Percentiles rank a stretch among this genome's conserved stretches.
phyloP scores from a whole-genome alignment of 306 rosid species.

The Quercus wislizeni region DNA sequence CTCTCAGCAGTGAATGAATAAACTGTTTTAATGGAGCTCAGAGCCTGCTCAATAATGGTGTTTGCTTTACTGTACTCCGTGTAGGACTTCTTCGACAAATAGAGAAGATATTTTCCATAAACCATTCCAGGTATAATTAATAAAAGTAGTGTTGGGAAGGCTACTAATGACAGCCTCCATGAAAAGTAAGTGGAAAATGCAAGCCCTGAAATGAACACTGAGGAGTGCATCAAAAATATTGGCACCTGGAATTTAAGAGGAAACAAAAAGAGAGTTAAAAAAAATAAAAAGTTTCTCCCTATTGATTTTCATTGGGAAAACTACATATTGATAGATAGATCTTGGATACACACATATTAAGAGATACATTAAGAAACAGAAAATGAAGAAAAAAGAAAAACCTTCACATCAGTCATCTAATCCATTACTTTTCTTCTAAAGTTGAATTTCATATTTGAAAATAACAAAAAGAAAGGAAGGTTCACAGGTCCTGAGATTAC shows the following conservation, averaged over 20 bases:
- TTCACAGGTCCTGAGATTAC: neutral
- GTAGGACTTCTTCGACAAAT: slow-evolving; percentile 46
- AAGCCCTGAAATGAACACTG: slow-evolving; percentile 80
- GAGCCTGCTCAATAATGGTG: slow-evolving; percentile 66
- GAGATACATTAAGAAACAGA: neutral
- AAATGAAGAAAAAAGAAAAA: neutral
- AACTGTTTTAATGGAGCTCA: slow-evolving; percentile 74
- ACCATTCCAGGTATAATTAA: slow-evolving; percentile 86
- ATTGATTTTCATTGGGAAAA: neutral
- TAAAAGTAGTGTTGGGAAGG: slow-evolving; percentile 72
- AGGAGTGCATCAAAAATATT: slow-evolving; percentile 73
- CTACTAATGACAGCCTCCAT: slow-evolving; percentile 77
- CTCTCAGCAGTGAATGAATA: slow-evolving; percentile 88
- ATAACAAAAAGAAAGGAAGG: neutral
- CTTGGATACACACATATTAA: neutral
- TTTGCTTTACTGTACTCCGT: slow-evolving; percentile 73
- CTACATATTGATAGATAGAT: neutral
- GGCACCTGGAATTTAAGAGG: slow-evolving; percentile 53
- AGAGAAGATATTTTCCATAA: slow-evolving; percentile 76
- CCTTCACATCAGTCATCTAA: neutral
- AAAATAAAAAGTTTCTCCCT: neutral
- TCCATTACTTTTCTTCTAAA: neutral
- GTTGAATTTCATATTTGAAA: neutral
- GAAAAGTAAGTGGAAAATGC: slow-evolving; percentile 74
- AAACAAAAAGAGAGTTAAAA: neutral